phyloP scores from a whole-genome alignment of 352 stramenopile species.

The Pythium brachiatum region DNA sequence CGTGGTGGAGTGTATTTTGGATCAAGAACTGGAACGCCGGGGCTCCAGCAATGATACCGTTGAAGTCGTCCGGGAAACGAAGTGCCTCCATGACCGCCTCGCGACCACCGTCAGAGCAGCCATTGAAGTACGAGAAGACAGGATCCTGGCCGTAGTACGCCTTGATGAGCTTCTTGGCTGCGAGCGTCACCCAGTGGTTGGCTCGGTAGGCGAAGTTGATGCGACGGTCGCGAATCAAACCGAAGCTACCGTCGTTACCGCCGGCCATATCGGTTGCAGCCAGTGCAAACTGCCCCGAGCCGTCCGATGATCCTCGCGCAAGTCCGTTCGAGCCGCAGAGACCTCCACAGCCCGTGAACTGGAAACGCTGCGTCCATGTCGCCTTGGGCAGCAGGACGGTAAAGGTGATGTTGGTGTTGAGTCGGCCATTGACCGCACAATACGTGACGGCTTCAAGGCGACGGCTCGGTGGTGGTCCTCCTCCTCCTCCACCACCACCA shows the following conservation, averaged over 20 bases:
- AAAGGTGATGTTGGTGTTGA: conserved; percentile 25
- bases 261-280: conserved; percentile 36
- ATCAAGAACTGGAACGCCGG: conserved; percentile 39
- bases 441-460: conserved; percentile 16
- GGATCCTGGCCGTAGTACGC: conserved; percentile 34
- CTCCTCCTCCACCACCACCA: not conserved
- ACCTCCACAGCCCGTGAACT: conserved; percentile 37
- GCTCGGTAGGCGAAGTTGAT: conserved; percentile 37
- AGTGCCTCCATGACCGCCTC: conserved; percentile 39
- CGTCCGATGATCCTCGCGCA: conserved; percentile 25
- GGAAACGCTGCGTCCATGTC: conserved; percentile 43
- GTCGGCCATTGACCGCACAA: conserved; percentile 28
- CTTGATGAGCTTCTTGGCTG: conserved; percentile 36
- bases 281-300: conserved; percentile 31
- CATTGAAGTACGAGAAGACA: conserved; percentile 41
- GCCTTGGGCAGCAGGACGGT: conserved; percentile 32
- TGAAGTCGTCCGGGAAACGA: conserved; percentile 35
- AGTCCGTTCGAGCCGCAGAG: conserved; percentile 36
- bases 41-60: conserved; percentile 35
- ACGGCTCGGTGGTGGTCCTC: not conserved
- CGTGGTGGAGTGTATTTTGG: conserved; percentile 39
- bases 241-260: conserved; percentile 31
- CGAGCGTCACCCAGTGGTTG: conserved; percentile 31
- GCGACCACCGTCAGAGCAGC: conserved; percentile 37
- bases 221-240: conserved; percentile 21